Evolutionary conservation across 768 basidiomycete genomes (phyloP).

Genomic region (Tylopilus felleus): DNA sequence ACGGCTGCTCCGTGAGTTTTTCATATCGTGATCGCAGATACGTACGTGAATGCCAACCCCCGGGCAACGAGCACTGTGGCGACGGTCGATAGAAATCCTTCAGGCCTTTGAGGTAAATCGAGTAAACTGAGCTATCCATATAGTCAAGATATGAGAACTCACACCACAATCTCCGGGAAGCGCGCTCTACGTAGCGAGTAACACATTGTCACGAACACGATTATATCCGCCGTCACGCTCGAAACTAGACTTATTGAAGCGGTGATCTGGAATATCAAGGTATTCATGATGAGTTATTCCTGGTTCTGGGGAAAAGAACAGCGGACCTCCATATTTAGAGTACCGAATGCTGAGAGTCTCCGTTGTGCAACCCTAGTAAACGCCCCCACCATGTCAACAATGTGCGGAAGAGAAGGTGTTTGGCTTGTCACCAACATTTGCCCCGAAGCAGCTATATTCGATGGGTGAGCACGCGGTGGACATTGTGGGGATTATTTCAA

Average conservation of each 20-base stretch:
- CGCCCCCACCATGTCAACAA: conserved; percentile 8
- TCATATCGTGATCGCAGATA: background rate
- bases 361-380: conserved; percentile 18
- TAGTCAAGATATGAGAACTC: conserved; percentile 1
- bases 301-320: background rate
- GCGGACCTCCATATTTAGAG: conserved; percentile 20
- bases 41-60: conserved; percentile 26
- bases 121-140: background rate
- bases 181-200: conserved; percentile 18
- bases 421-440: conserved; percentile 24
- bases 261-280: conserved; percentile 4
- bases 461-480: background rate
- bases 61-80: conserved; percentile 11
- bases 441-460: conserved; percentile 14
- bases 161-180: conserved; percentile 17
- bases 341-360: conserved; percentile 20
- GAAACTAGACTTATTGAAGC: conserved; percentile 11
- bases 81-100: conserved; percentile 1
- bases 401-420: background rate
- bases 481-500: background rate
- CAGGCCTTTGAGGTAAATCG: conserved; percentile 9
- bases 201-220: conserved; percentile 17
- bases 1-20: background rate
- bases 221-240: conserved; percentile 6
- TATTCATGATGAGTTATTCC: background rate